phyloP scores from a whole-genome alignment of 257 asterid species.

The Vinca minor region DNA sequence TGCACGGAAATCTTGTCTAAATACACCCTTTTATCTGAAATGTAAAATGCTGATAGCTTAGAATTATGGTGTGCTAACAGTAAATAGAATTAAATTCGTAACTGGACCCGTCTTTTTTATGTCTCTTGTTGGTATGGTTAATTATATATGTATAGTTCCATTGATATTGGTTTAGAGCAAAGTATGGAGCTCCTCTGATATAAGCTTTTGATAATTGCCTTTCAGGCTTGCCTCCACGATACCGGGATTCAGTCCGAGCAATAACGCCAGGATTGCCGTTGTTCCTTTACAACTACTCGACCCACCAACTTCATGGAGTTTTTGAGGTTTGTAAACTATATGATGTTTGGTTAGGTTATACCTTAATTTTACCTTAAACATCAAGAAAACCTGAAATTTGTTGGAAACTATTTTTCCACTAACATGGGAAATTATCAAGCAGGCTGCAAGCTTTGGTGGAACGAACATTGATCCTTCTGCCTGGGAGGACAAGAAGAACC shows the following conservation, averaged over 20 bases:
- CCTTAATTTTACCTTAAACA: background rate
- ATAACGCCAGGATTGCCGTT: constrained; percentile 90
- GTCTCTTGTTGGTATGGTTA: too few relatives aligned
- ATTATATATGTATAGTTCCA: too few relatives aligned
- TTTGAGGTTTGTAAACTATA: constrained; percentile 56
- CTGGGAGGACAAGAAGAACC: constrained; percentile 96
- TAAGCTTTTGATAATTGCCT: background rate
- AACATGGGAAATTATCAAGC: constrained; percentile 4
- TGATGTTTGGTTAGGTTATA: background rate
- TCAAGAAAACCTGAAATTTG: background rate
- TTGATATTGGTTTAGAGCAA: background rate
- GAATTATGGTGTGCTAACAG: too few relatives aligned
- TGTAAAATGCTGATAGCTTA: too few relatives aligned
- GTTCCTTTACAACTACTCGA: constrained; percentile 84
- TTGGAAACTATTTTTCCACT: background rate
- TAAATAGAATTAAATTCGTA: too few relatives aligned
- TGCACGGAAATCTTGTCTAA: background rate
- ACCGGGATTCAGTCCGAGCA: constrained; percentile 81
- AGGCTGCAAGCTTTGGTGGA: constrained; percentile 98
- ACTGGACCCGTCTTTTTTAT: too few relatives aligned
- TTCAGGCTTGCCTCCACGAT: constrained; percentile 88
- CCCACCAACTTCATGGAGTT: constrained; percentile 90
- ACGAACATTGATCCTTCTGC: constrained; percentile 87
- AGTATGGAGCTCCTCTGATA: background rate
- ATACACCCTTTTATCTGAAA: background rate